Evolutionary conservation across 192 early-diverging fungal genomes (phyloP).

Genomic region (Dissophora globulifera): DNA sequence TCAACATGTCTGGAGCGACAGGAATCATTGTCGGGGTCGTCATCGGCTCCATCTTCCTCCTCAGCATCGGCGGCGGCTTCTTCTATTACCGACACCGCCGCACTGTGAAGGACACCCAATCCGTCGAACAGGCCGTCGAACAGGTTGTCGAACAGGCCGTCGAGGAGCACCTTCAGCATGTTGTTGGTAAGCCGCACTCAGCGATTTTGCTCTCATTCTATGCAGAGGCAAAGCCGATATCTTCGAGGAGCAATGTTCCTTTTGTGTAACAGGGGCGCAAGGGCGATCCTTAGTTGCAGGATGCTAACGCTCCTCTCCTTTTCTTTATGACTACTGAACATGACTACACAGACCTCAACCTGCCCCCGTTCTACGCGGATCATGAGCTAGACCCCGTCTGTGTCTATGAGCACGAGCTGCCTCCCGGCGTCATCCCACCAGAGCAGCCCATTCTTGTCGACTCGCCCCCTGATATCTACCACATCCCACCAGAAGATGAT

Average conservation of each 20-base stretch:
- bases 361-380: slow-evolving; percentile 36
- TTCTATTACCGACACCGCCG: slow-evolving; percentile 17
- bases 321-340: no score
- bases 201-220: no score
- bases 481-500: slow-evolving; percentile 24
- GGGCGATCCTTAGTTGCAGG: neutral
- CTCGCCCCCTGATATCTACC: slow-evolving; percentile 4
- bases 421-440: slow-evolving; percentile 12
- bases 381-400: slow-evolving; percentile 45
- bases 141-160: slow-evolving; percentile 5
- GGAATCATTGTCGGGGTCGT: slow-evolving; percentile 21
- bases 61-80: slow-evolving; percentile 18
- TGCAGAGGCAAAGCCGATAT: no score
- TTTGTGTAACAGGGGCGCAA: neutral
- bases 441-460: slow-evolving; percentile 41
- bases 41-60: slow-evolving; percentile 7
- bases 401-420: slow-evolving; percentile 46
- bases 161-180: slow-evolving; percentile 25
- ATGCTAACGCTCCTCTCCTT: neutral
- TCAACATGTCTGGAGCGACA: neutral
- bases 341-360: slow-evolving; percentile 12
- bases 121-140: slow-evolving; percentile 1
- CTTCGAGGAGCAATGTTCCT: no score
- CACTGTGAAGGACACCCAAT: neutral
- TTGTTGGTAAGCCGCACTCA: slow-evolving; percentile 16